Evolutionary conservation across 2,329 filamentous ascomycete species (phyloP).

Genomic region (Passalora sequoiae): DNA sequence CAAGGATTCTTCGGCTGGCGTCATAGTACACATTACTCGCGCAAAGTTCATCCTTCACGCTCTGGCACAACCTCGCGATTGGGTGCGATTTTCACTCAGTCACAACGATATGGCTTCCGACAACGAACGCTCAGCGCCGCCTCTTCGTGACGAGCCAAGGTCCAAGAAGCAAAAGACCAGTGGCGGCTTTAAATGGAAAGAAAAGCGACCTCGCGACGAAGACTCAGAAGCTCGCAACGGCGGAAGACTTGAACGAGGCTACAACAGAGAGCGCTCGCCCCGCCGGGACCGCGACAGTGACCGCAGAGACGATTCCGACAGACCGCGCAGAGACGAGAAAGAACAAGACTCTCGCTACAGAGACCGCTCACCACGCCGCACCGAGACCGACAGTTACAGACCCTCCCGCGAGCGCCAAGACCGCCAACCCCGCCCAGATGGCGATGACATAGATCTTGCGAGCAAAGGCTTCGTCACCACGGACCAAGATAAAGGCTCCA

Average conservation of each 20-base stretch:
- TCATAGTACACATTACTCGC: no score
- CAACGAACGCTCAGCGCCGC: conserved; percentile 26
- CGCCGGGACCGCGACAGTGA: conserved; percentile 26
- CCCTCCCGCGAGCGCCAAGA: conserved; percentile 17
- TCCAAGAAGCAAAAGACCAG: conserved; percentile 30
- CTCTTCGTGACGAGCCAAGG: conserved; percentile 21
- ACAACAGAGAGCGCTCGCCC: conserved; percentile 33
- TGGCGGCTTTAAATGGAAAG: conserved; percentile 37
- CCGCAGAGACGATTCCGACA: conserved; percentile 6
- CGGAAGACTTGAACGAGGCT: conserved; percentile 31
- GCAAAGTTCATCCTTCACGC: no score
- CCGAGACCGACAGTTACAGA: conserved; percentile 35
- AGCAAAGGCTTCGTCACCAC: conserved; percentile 3
- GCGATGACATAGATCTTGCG: conserved; percentile 8
- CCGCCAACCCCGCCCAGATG: conserved; percentile 9
- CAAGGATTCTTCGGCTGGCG: no score
- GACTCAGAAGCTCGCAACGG: conserved; percentile 17
- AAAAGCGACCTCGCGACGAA: conserved; percentile 27
- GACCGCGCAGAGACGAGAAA: conserved; percentile 2
- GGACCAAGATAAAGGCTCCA: conserved; percentile 14
- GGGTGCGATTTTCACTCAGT: no score
- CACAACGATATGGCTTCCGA: background rate
- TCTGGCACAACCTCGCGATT: no score
- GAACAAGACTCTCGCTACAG: conserved; percentile 17
- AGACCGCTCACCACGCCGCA: conserved; percentile 29